Base-by-base conservation (phyloP, 345 rosid genomes). In the Salix arbutifolia region DNA sequence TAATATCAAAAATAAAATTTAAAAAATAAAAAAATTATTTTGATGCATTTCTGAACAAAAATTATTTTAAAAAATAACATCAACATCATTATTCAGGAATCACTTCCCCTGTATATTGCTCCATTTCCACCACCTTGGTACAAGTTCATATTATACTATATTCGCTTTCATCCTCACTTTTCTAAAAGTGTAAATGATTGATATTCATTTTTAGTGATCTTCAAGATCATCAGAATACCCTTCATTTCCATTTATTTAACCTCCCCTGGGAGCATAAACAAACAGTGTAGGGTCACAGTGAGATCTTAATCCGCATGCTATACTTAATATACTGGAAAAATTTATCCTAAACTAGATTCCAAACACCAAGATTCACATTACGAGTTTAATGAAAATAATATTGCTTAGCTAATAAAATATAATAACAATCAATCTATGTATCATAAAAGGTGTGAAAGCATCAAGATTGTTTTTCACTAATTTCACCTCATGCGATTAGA, bases 181-280 rank as follows among this genome's bases (percentile, higher is more conserved):
- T 97, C 33, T 76, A 42, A 60, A 88, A 60, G 76, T 74, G 79
- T 76, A 91, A 61, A 84, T 92, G 98, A 86, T 92, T 96, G 87
- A 88, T 79, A 74, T 94, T 92, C 83, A 88, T 96, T 85, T 91
- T 93, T 2, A 92, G 86, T 60, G 98, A 23, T 90, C 92, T 9
- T 92, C 97, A 8, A 93, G 90, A 79, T 90, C 91, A 33, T 87
- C 77, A 46, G 82, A 83, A 44, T 85, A 82, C 52, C 78, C 89
- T 66, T 80, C 89, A 13, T 83, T 87, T 80, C 84, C 74, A 44
- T 67, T 67, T 56, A 12, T 28, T 65, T 68, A 76, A 25, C 72
- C 86, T 72, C 71, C 84, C 70, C 56, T 67, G 42, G 46, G 75
- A 60, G 12, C 42, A 83, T 10, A 81, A 71, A 23, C 40, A 78